Base-by-base conservation (phyloP, 768 basidiomycete genomes). In the Epithele typhae region DNA sequence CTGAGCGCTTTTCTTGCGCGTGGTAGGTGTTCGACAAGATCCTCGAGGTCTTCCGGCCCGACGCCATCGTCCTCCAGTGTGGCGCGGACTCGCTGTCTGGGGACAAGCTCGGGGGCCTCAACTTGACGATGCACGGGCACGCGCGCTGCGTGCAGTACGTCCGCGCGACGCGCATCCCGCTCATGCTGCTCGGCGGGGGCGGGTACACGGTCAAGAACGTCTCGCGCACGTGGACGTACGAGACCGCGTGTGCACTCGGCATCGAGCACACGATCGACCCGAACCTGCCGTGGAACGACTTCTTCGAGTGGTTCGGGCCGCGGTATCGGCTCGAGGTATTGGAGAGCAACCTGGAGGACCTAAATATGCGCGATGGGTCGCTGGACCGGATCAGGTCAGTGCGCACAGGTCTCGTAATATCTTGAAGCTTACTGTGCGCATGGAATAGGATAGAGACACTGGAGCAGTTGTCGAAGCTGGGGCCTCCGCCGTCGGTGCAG, bases 201-300 rank as follows among this genome's bases (percentile, higher is more conserved):
- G 95, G 95, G 2, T 99, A 98, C 66, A 98, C 95, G 0, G 87
- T 95, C 35, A 92, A 94, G 65, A 99, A 99, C 60, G 93, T 97
- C 17, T 91, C 92, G 5, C 77, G 92, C 37, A 82, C 86, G 27
- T 99, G 95, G 95, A 84, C 93, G 24, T 95, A 90, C 69, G 95
- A 99, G 66, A 99, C 96, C 0, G 95, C 92, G 1, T 87, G 94
- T 58, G 90, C 92, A 18, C 77, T 93, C n/a, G 94, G 91, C 2
- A 76, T 87, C 37, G 86, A 93, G 59, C 71, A 88, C 34, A 76
- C 77, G 11, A 83, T 89, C 44, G 84, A 91, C 60, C 75, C 76
- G 17, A 85, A 88, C 55, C 66, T 92, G 47, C 89, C 88, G 1
- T 92, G 82, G 81, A 89, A 84, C 64, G 79, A 84, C 55, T 95